Evolutionary conservation across 192 early-diverging fungal species (phyloP), one percentile per base, ranked within the genome.

Genomic region (Entomortierella lignicola): DNA sequence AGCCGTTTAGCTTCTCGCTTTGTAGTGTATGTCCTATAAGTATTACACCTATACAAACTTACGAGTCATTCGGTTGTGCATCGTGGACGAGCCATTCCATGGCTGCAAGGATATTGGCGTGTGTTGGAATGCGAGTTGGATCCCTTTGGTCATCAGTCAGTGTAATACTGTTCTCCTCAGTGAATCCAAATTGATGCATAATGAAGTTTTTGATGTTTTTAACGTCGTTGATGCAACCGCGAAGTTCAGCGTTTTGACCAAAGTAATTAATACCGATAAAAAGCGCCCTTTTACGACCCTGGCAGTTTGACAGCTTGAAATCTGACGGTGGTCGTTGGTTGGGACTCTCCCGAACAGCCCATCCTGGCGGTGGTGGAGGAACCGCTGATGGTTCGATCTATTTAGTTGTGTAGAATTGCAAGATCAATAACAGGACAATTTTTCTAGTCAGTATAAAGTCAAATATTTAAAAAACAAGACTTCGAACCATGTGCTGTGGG

Each of bases 261-360:
- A 86, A 82, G 81, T 98, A 98, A 77, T 98, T 98, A 84, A 97
- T 96, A 25, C 97, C 97, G 67, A 98, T 91, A 34, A 98, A 86
- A n/a, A 98, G 82, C 1, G 95, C 96, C n/a, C 88, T 85, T 83
- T 93, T 92, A 54, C 90, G 86, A 29, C 93, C 93, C 43, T 84
- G 81, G 70, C 88, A 89, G 55, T 83, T 87, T 13, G 86, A 87
- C 13, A 89, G 62, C 47, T 86, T 65, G 41, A 85, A 87, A 25
- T 81, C 60, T 13, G 34, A n/a, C 0, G 77, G 72, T 18, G 82
- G 72, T 10, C 69, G 39, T 32, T 50, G 17, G 26, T 81, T 55
- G 18, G 69, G 60, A 39, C 58, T 56, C 32, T 72, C 42, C 2
- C 57, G 58, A 15, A 71, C 52, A 18, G 55, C 68, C 61, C 62